These are phyloP conservation scores for Rubus idaeus DNA, from an alignment of 306 rosid species.

Conservation along the genomic window DNA sequence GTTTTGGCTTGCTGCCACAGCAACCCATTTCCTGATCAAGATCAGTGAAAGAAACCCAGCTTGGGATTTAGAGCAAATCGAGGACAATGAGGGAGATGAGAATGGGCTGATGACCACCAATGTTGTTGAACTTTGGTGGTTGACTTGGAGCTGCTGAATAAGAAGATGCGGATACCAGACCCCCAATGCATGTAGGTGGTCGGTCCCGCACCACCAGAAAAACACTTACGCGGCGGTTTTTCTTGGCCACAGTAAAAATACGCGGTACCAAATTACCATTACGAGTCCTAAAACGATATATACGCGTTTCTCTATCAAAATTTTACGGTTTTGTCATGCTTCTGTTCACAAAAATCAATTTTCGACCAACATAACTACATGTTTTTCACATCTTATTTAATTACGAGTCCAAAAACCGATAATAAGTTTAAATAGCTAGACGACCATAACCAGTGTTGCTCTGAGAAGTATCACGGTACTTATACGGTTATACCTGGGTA, in stretches of 20 bases:
- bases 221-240: neutral
- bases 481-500: too few relatives aligned
- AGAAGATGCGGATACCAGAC: neutral
- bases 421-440: too few relatives aligned
- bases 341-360: too few relatives aligned
- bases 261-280: neutral
- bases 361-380: too few relatives aligned
- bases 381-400: too few relatives aligned
- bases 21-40: conserved; percentile 59
- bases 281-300: too few relatives aligned
- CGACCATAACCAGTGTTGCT: too few relatives aligned
- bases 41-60: neutral
- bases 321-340: too few relatives aligned
- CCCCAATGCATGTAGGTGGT: neutral
- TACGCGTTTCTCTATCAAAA: too few relatives aligned
- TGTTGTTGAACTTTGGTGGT: neutral
- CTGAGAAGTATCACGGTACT: too few relatives aligned
- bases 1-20: conserved; percentile 51
- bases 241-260: neutral
- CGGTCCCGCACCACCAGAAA: neutral
- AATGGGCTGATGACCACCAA: neutral
- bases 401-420: too few relatives aligned
- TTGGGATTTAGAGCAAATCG: neutral
- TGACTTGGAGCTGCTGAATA: neutral
- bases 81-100: neutral